Evolutionary conservation across 768 basidiomycete genomes (phyloP), one percentile per base, ranked within the genome.

Genomic region (Epithele typhae): DNA sequence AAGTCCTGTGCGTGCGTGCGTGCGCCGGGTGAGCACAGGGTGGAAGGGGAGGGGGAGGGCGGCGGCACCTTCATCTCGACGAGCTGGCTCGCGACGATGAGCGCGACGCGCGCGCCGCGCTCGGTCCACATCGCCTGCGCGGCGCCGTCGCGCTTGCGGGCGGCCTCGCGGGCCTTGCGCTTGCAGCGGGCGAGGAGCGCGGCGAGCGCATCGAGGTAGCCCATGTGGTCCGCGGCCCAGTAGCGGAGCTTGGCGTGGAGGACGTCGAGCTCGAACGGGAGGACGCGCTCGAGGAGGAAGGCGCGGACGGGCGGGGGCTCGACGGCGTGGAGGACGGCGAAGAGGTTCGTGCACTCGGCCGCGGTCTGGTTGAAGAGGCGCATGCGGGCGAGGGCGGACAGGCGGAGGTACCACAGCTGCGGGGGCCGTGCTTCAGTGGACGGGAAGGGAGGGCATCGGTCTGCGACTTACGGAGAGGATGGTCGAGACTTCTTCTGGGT

Each of bases 301-400:
- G 66, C 62, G 18, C 79, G 82, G 1, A 78, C 66, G 14, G 17
- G 43, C 17, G 40, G 46, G 14, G 58, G 56, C 48, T 50, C 59
- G 42, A 59, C 45, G 12, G 45, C 52, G 50, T 78, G 75, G 37
- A 92, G 76, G 21, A 83, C 82, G 15, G 77, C 67, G 63, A 87
- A 92, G 19, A 92, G 74, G 65, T 89, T 89, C 9, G 78, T 82
- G 61, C 84, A 85, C 66, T 92, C 89, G 19, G 87, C 86, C 1
- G 86, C 77, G n/a, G 83, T 83, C 61, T 92, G 89, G 61, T 91
- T 91, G 70, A 84, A 90, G 38, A 92, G 77, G 37, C 89, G 81
- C 37, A 92, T 75, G 15, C 89, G 83, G 37, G 89, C 79, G 23
- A 92, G 78, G 45, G 79, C 80, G 22, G 86, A 79, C 5, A 92